Evolutionary conservation across 257 asterid species (phyloP).

Genomic region (Datura wrightii): DNA sequence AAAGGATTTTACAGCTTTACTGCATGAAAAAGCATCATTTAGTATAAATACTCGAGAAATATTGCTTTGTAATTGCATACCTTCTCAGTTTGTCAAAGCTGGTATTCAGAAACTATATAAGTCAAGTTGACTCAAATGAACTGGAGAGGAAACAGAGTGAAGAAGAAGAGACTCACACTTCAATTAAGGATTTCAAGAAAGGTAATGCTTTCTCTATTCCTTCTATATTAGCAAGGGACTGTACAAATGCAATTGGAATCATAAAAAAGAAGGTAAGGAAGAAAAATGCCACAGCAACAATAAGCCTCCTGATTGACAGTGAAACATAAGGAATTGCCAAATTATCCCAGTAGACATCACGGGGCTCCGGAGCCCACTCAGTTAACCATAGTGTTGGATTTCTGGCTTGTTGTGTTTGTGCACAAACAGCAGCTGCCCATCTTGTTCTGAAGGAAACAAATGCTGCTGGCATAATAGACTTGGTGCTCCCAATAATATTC

Average conservation of each 20-base stretch:
- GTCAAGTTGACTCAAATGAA: slow-evolving; percentile 11
- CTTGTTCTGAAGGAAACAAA: slow-evolving; percentile 91
- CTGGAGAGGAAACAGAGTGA: background rate
- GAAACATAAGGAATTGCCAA: slow-evolving; percentile 92
- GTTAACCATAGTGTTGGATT: slow-evolving; percentile 91
- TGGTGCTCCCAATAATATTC: slow-evolving; percentile 62
- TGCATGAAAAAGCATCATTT: slow-evolving; percentile 48
- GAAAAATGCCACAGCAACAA: slow-evolving; percentile 75
- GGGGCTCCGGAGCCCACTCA: slow-evolving; percentile 95
- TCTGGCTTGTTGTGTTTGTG: slow-evolving; percentile 88
- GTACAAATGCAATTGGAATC: slow-evolving; percentile 88
- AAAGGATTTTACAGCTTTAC: slow-evolving; percentile 69
- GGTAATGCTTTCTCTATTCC: slow-evolving; percentile 71
- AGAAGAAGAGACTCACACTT: slow-evolving; percentile 57
- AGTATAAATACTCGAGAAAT: background rate
- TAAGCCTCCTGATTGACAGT: slow-evolving; percentile 75
- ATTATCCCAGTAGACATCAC: slow-evolving; percentile 83
- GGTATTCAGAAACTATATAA: background rate
- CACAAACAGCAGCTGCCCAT: slow-evolving; percentile 96
- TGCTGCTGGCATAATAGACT: slow-evolving; percentile 77
- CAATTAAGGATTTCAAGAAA: slow-evolving; percentile 66
- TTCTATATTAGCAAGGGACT: slow-evolving; percentile 85
- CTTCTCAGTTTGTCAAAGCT: background rate
- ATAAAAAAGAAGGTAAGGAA: slow-evolving; percentile 90
- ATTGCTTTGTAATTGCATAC: background rate